phyloP scores from a whole-genome alignment of 805 yeast genomes.

The Wickerhamomyces sydowiorum region DNA sequence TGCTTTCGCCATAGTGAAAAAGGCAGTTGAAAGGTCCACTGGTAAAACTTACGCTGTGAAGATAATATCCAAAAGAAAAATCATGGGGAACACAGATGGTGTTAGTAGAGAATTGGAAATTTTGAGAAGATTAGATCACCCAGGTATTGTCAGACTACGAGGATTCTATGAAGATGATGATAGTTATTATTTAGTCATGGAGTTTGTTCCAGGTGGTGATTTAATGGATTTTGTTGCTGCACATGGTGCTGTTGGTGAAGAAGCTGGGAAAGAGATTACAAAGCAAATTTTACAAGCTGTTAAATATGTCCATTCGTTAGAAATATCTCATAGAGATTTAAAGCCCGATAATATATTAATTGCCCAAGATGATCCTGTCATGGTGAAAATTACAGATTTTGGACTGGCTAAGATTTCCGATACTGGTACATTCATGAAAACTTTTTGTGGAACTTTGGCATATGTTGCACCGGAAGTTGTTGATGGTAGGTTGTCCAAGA shows the following conservation, averaged over 20 bases:
- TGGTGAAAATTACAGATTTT: slow-evolving; percentile 92
- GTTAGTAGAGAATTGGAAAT: slow-evolving; percentile 85
- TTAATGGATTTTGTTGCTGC: slow-evolving; percentile 95
- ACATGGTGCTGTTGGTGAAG: slow-evolving; percentile 88
- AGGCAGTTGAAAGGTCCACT: slow-evolving; percentile 78
- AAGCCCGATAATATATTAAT: slow-evolving; percentile 95
- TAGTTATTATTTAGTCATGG: slow-evolving; percentile 87
- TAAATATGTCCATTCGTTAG: slow-evolving; percentile 79
- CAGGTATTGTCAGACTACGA: slow-evolving; percentile 75
- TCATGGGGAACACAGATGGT: slow-evolving; percentile 73
- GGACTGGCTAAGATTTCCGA: slow-evolving; percentile 92
- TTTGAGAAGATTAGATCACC: slow-evolving; percentile 70
- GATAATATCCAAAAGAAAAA: slow-evolving; percentile 76
- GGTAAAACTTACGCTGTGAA: slow-evolving; percentile 90
- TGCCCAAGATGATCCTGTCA: slow-evolving; percentile 84
- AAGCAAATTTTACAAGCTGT: slow-evolving; percentile 82
- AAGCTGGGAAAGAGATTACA: slow-evolving; percentile 80
- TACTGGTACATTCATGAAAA: slow-evolving; percentile 80
- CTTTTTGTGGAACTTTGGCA: slow-evolving; percentile 96
- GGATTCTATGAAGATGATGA: slow-evolving; percentile 83
- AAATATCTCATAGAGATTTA: slow-evolving; percentile 93
- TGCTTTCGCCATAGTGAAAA: slow-evolving; percentile 95
- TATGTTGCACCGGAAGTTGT: slow-evolving; percentile 95
- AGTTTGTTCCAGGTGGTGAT: slow-evolving; percentile 94
- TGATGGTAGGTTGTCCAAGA: slow-evolving; percentile 29